phyloP scores from a whole-genome alignment of 2,329 filamentous ascomycete genomes.

The Aspergillus proliferans region DNA sequence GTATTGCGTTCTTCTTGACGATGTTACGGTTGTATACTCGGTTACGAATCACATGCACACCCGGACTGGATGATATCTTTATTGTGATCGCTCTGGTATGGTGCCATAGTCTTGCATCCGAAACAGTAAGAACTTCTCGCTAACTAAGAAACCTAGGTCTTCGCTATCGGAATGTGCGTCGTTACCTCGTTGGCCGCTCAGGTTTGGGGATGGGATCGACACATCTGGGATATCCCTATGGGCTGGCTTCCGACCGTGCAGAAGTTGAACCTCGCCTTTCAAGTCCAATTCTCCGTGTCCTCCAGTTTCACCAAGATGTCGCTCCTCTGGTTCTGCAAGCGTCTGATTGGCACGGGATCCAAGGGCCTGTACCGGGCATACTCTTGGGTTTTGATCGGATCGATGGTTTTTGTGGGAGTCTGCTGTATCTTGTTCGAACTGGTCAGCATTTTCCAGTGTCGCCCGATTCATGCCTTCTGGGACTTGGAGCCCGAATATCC shows the following conservation, averaged over 20 bases:
- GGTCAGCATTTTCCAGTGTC: constrained; percentile 35
- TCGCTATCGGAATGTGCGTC: constrained; percentile 31
- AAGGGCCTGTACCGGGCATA: constrained; percentile 22
- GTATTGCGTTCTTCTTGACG: constrained; percentile 36
- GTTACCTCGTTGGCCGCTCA: constrained; percentile 28
- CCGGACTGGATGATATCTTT: constrained; percentile 44
- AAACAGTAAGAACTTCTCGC: background rate
- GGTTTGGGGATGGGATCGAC: constrained; percentile 33
- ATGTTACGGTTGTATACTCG: constrained; percentile 44
- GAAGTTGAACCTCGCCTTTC: constrained; percentile 32
- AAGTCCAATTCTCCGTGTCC: constrained; percentile 32
- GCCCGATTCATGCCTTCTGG: constrained; percentile 30
- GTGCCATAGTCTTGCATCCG: background rate
- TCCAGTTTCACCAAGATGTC: constrained; percentile 34
- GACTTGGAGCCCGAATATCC: constrained; percentile 19
- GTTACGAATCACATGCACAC: constrained; percentile 38
- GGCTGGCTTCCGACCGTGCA: constrained; percentile 22
- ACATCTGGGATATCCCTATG: constrained; percentile 37
- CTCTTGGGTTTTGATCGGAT: constrained; percentile 18
- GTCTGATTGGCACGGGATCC: constrained; percentile 22
- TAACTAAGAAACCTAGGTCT: constrained; percentile 17
- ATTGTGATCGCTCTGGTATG: constrained; percentile 39
- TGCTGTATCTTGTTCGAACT: constrained; percentile 26
- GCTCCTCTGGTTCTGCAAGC: constrained; percentile 32
- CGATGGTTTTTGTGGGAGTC: constrained; percentile 27